Evolutionary conservation across 257 asterid species (phyloP), one percentile per base, ranked within the genome.

Genomic region (Petrea volubilis): DNA sequence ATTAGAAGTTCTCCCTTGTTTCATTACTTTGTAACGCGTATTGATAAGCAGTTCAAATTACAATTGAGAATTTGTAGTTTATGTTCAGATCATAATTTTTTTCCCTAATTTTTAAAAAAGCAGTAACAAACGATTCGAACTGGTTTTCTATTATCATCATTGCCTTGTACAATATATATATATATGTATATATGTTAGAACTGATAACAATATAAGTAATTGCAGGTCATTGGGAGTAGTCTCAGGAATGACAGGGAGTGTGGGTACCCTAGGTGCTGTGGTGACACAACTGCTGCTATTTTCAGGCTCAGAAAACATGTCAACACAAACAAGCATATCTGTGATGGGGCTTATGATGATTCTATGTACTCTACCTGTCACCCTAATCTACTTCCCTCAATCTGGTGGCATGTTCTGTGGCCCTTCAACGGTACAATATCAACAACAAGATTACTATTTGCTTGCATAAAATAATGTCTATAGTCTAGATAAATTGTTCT

Each of bases 201-300:
- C n/a, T n/a, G n/a, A n/a, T n/a, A n/a, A n/a, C n/a, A n/a, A n/a
- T n/a, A n/a, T n/a, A n/a, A n/a, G 24, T 29, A 11, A 5, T 18
- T 70, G 72, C 79, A 85, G 93, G 78, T 87, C 80, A 0, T 67
- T 79, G 3, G 93, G 93, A 31, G 87, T 87, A 29, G 77, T 85
- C 60, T 78, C 88, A 24, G 90, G 93, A 52, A 79, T 87, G 86
- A 81, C 89, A 1, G 90, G 90, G 24, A 81, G 90, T 55, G 87
- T 89, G 3, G 89, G 90, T 50, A 83, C 93, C 1, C 0, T 83
- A 27, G 93, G 93, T 4, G 90, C 90, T 10, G 90, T 79, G 5
- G 64, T 77, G 20, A 87, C 88, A n/a, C 89, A 87, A 13, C 25
- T 79, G 5, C 56, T 83, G 20, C 75, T 83, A 15, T 83, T 87